Evolutionary conservation across 2,329 filamentous ascomycete species (phyloP).

Genomic region (Zymoseptoria crescenta): DNA sequence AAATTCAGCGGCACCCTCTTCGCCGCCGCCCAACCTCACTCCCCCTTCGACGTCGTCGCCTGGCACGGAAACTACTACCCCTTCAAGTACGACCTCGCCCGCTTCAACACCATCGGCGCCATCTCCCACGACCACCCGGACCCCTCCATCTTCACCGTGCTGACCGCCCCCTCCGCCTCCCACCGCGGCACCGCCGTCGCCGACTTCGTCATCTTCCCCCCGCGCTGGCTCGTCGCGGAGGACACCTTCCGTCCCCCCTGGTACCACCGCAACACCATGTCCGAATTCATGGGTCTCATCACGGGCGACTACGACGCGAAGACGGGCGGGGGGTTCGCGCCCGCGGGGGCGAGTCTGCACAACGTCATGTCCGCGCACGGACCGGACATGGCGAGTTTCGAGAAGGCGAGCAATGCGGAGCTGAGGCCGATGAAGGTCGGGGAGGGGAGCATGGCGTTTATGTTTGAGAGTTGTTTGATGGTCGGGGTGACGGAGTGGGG

Average conservation of each 20-base stretch:
- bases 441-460: constrained; percentile 56
- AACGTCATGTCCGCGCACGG: constrained; percentile 40
- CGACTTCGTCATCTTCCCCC: constrained; percentile 67
- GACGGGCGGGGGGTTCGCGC: constrained; percentile 49
- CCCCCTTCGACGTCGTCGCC: constrained; percentile 63
- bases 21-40: constrained; percentile 53
- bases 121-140: constrained; percentile 59
- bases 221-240: constrained; percentile 61
- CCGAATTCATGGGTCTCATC: constrained; percentile 58
- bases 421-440: constrained; percentile 52
- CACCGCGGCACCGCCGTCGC: constrained; percentile 50
- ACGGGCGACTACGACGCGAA: constrained; percentile 53
- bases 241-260: constrained; percentile 65
- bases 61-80: constrained; percentile 65
- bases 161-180: constrained; percentile 54
- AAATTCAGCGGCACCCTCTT: constrained; percentile 58
- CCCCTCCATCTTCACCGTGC: constrained; percentile 58
- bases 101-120: constrained; percentile 49
- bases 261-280: constrained; percentile 64
- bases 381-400: constrained; percentile 51
- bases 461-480: constrained; percentile 64
- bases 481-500: constrained; percentile 67
- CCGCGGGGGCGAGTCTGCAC: constrained; percentile 51
- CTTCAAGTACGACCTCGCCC: constrained; percentile 52
- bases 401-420: constrained; percentile 49